Conservation (phyloP, 1,139 yeast species). For the Yamadazyma blattariae region DNA sequence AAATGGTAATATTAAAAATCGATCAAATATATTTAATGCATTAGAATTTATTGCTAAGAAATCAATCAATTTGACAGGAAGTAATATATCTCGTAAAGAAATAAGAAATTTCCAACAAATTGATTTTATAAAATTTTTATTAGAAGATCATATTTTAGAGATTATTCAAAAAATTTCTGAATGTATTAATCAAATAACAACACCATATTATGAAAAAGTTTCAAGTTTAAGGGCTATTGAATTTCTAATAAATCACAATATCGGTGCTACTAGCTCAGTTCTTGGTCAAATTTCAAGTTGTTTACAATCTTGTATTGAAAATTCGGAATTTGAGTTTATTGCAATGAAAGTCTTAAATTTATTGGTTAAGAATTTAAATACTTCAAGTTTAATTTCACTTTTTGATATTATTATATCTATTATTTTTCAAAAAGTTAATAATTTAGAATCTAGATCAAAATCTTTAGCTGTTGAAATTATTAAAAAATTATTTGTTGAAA, state of each 20-base stretch:
- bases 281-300: slow-evolving; percentile 88
- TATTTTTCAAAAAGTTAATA: slow-evolving; percentile 60
- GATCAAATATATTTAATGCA: slow-evolving; percentile 34
- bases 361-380: slow-evolving; percentile 49
- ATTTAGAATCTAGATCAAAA: slow-evolving; percentile 48
- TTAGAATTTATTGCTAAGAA: slow-evolving; percentile 38
- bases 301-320: slow-evolving; percentile 75
- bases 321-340: slow-evolving; percentile 54
- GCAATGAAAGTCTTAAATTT: slow-evolving; percentile 69
- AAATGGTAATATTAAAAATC: slow-evolving; percentile 25
- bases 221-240: slow-evolving; percentile 74
- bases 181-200: slow-evolving; percentile 66
- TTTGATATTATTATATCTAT: slow-evolving; percentile 45
- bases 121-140: slow-evolving; percentile 25
- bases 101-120: slow-evolving; percentile 8
- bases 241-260: slow-evolving; percentile 61
- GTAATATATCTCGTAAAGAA: slow-evolving; percentile 10
- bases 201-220: slow-evolving; percentile 69
- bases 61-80: slow-evolving; percentile 14
- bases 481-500: slow-evolving; percentile 33
- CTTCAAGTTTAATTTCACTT: slow-evolving; percentile 49
- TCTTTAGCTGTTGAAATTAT: slow-evolving; percentile 45
- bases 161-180: slow-evolving; percentile 77
- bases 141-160: slow-evolving; percentile 67
- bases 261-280: slow-evolving; percentile 65